Evolutionary conservation across 2,329 filamentous ascomycete species (phyloP).

Genomic region (Stachybotrys chartarum): DNA sequence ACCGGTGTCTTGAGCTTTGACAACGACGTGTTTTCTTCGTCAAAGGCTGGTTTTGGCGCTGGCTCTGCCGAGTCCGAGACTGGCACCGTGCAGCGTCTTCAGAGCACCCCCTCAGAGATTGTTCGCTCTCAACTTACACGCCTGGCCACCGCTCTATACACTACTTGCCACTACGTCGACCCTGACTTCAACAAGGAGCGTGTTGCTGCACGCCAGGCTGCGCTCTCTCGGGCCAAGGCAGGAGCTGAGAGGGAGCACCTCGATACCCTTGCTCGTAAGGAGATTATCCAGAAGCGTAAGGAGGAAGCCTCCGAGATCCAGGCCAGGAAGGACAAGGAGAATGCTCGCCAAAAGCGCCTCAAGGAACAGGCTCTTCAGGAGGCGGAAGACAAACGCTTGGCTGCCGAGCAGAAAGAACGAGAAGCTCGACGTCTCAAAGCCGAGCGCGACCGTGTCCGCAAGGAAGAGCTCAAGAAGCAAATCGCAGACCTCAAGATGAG

Average conservation of each 20-base stretch:
- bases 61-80: conserved; percentile 83
- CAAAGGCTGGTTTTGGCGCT: conserved; percentile 79
- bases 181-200: conserved; percentile 79
- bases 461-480: conserved; percentile 90
- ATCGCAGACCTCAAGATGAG: conserved; percentile 86
- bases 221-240: conserved; percentile 72
- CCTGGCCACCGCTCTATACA: conserved; percentile 81
- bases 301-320: conserved; percentile 86
- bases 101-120: conserved; percentile 97
- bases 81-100: conserved; percentile 83
- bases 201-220: conserved; percentile 69
- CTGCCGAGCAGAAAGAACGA: conserved; percentile 87
- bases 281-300: conserved; percentile 93
- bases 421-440: conserved; percentile 79
- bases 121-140: conserved; percentile 91
- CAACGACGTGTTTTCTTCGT: conserved; percentile 94
- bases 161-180: conserved; percentile 94
- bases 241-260: conserved; percentile 90
- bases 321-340: conserved; percentile 86
- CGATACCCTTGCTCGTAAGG: conserved; percentile 77
- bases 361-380: conserved; percentile 84
- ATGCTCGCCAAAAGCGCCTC: conserved; percentile 78
- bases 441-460: conserved; percentile 82
- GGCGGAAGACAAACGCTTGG: conserved; percentile 79
- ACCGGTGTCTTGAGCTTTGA: conserved; percentile 95